phyloP scores from a whole-genome alignment of 768 basidiomycete genomes.

The Russula sp. region DNA sequence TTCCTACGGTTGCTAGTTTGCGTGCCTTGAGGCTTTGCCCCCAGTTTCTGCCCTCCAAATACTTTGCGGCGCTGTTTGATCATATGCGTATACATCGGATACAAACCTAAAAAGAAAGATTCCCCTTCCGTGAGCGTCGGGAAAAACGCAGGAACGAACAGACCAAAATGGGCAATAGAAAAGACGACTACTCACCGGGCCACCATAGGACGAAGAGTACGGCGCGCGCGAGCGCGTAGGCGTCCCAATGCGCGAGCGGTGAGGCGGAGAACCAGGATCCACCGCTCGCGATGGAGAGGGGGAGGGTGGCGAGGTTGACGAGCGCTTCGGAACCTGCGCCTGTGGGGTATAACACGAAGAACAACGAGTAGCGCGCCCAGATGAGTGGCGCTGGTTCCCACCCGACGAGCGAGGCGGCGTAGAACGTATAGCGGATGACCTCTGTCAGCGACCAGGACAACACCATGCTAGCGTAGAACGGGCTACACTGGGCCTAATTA shows the following conservation, averaged over 20 bases:
- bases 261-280: not conserved
- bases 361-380: constrained; percentile 84
- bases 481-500: constrained; percentile 54
- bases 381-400: constrained; percentile 42
- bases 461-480: constrained; percentile 86
- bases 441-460: constrained; percentile 90
- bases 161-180: not conserved
- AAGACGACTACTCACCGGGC: constrained; percentile 54
- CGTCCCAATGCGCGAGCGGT: constrained; percentile 34
- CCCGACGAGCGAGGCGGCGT: constrained; percentile 60
- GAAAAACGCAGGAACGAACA: not conserved
- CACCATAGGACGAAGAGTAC: constrained; percentile 76
- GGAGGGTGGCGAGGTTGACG: constrained; percentile 72
- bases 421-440: constrained; percentile 86
- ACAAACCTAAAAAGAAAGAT: constrained; percentile 33
- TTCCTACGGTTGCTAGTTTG: not conserved
- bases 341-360: constrained; percentile 88
- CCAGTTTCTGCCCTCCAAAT: constrained; percentile 35
- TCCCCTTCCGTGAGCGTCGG: not conserved
- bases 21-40: constrained; percentile 31
- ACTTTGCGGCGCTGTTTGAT: constrained; percentile 49
- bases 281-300: constrained; percentile 33
- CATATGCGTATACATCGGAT: constrained; percentile 55
- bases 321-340: constrained; percentile 90
- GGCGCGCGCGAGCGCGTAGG: constrained; percentile 33